Evolutionary conservation across 345 rosid genomes (phyloP).

Genomic region (Rhizophora mangle): DNA sequence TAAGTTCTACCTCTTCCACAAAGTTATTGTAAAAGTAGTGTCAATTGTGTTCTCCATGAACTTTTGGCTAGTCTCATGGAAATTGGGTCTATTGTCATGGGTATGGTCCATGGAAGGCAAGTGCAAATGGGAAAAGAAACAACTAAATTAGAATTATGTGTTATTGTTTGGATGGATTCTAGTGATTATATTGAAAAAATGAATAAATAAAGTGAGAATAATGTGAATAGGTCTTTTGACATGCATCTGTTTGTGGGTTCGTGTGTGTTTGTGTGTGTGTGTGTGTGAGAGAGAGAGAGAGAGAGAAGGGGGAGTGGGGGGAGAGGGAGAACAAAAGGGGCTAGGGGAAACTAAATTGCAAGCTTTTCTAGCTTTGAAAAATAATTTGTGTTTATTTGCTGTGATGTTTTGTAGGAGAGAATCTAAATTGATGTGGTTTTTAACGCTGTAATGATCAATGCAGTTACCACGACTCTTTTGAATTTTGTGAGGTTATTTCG

Average conservation of each 20-base stretch:
- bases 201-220: background rate
- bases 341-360: background rate
- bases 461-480: constrained; percentile 86
- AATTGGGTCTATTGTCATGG: too few relatives aligned
- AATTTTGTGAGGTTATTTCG: constrained; percentile 84
- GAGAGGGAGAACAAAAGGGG: background rate
- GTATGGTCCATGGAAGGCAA: too few relatives aligned
- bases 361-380: background rate
- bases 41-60: too few relatives aligned
- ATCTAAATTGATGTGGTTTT: constrained; percentile 9
- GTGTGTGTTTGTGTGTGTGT: too few relatives aligned
- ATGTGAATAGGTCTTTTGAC: too few relatives aligned
- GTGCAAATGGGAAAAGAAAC: background rate
- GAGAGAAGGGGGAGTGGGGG: background rate
- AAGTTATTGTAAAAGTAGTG: too few relatives aligned
- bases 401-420: background rate
- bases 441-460: constrained; percentile 21
- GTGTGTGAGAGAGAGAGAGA: background rate
- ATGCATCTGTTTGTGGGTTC: too few relatives aligned
- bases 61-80: too few relatives aligned
- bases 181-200: background rate
- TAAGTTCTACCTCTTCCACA: too few relatives aligned
- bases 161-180: background rate
- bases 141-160: background rate
- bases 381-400: background rate